Base-by-base conservation (phyloP, 2,329 filamentous ascomycete species). In the Neocatenulostroma microsporum region DNA sequence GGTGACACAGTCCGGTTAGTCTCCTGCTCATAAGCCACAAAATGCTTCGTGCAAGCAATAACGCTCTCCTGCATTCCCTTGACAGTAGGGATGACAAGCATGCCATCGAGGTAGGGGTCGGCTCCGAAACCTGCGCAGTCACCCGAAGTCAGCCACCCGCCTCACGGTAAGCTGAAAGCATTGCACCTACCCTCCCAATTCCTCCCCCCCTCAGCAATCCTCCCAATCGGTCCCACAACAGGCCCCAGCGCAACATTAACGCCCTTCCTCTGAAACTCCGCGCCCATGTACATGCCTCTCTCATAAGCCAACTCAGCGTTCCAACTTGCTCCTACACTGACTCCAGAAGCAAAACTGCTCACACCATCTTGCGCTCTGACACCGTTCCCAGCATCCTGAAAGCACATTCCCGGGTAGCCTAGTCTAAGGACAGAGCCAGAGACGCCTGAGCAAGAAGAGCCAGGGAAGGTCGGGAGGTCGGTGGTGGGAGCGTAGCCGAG, bases 141-240 rank as follows among this genome's bases (percentile, higher is more conserved):
- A n/a, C n/a, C 26, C 17, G 26, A 9, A 21, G 13, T 28, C 5
- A n/a, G 8, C 25, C 13, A 15, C 11, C 7, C 13, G 37, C 37
- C 38, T 6, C 12, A 19, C 48, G 11, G 13, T 3, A 6, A 31
- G 9, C 19, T 13, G 8, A 31, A 15, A 15, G 8, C 10, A 14
- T 13, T 9, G 8, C n/a, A 18, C 30, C 76, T 28, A 28, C 26
- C n/a, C 13, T 28, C 26, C 8, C 51, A 21, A 49, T 48, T 7
- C 53, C 39, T 1, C 53, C 51, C n/a, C n/a, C 46, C 48, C 10
- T 47, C 33, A 8, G 51, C 48, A 11, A 47, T 37, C 13, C 53
- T 36, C 3, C 53, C 53, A 7, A 55, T 63, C 0, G 84, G 74
- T 0, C 82, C 82, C 25, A 85, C 79, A 0, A 70, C 67, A 0